Evolutionary conservation across 345 rosid genomes (phyloP).

Genomic region (Camelina laxa): DNA sequence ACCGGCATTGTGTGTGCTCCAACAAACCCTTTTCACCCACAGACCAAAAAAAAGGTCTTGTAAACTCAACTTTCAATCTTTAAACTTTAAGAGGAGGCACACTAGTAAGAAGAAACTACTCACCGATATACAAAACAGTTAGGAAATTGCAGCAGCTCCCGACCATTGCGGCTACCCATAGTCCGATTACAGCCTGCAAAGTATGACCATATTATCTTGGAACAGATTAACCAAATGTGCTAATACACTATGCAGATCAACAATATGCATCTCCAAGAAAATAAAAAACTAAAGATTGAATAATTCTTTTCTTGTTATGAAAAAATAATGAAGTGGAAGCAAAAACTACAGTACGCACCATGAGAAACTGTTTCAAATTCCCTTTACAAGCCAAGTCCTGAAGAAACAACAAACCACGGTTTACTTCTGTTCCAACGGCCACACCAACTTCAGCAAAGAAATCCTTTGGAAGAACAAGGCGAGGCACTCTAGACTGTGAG

Average conservation of each 20-base stretch:
- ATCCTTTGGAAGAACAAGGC: conserved; percentile 73
- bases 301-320: not conserved
- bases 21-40: conserved; percentile 66
- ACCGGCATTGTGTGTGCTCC: conserved; percentile 94
- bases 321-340: not conserved
- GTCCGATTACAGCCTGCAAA: conserved; percentile 64
- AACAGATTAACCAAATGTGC: not conserved
- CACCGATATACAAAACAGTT: conserved; percentile 88
- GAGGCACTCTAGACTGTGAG: conserved; percentile 70
- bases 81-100: not conserved
- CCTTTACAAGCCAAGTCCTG: conserved; percentile 83
- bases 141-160: conserved; percentile 97
- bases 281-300: not conserved
- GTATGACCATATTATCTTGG: not conserved
- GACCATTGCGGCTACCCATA: conserved; percentile 79
- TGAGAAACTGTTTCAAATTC: conserved; percentile 75
- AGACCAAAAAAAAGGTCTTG: not conserved
- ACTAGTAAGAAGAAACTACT: conserved; percentile 31
- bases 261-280: not conserved
- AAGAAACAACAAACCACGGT: conserved; percentile 64
- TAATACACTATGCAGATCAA: not conserved
- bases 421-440: conserved; percentile 68
- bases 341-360: conserved; percentile 48
- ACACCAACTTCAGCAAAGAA: conserved; percentile 72
- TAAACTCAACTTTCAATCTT: conserved; percentile 9